These are phyloP conservation scores for Mediolabrus comicus DNA, from an alignment of 108 stramenopile species.

Conservation along the genomic window DNA sequence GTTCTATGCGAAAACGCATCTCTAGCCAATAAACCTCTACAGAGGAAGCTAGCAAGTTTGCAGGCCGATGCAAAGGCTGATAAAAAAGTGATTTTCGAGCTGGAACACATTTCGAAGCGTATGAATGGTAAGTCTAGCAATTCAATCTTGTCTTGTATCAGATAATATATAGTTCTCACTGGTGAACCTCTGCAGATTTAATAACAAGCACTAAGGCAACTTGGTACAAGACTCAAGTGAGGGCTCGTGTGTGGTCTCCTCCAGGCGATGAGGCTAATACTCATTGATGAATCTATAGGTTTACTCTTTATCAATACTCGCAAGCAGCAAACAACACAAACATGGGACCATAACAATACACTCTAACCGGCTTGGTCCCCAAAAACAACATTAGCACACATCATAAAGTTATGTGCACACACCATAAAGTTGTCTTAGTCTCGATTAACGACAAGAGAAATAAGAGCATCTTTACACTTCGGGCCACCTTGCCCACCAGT, in stretches of 20 bases:
- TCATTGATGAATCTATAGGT: not conserved
- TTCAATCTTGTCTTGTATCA: not conserved
- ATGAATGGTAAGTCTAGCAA: not conserved
- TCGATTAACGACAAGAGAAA: constrained; percentile 42
- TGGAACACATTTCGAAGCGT: not conserved
- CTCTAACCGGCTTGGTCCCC: too few relatives aligned
- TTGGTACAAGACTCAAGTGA: not conserved
- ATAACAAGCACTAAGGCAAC: not conserved
- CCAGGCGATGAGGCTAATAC: too few relatives aligned
- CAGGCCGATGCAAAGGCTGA: constrained; percentile 31
- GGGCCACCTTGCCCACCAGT: constrained; percentile 33
- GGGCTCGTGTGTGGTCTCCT: too few relatives aligned
- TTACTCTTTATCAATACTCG: not conserved
- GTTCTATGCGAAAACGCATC: constrained; percentile 12
- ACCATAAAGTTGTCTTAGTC: not conserved
- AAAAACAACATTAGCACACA: not conserved
- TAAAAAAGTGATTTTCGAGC: not conserved
- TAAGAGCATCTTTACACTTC: constrained; percentile 41
- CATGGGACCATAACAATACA: too few relatives aligned
- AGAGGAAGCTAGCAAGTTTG: constrained; percentile 21
- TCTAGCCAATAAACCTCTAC: constrained; percentile 6
- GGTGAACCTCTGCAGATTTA: not conserved
- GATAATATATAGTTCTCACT: not conserved
- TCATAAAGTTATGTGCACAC: not conserved
- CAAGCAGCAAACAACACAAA: not conserved